Conservation (phyloP, 371 early-diverging fungal species). For the Mucor lusitanicus region DNA sequence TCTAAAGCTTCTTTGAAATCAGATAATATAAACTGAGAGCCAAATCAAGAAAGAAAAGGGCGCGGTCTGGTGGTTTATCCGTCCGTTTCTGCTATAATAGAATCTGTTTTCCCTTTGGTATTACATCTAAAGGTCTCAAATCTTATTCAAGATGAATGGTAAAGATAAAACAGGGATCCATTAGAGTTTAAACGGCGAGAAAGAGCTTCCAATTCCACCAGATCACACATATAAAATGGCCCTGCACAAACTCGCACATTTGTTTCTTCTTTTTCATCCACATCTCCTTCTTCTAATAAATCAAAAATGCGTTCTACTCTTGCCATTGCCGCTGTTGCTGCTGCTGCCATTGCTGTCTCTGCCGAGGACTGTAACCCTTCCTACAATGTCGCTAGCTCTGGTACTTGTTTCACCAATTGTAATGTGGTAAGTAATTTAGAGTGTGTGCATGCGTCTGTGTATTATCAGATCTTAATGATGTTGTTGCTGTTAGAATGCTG, state of each 20-base stretch:
- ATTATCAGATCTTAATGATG: background rate
- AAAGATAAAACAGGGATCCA: background rate
- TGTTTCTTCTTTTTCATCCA: background rate
- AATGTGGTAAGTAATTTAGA: constrained; percentile 13
- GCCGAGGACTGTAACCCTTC: constrained; percentile 33
- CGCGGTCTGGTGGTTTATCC: constrained; percentile 1
- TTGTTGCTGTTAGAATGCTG: constrained; percentile 14
- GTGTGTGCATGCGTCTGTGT: background rate
- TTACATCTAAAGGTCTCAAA: background rate
- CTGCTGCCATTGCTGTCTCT: constrained; percentile 16
- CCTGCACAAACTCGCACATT: background rate
- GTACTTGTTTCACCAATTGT: constrained; percentile 31
- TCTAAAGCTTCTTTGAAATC: background rate
- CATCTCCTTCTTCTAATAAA: background rate
- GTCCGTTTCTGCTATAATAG: background rate
- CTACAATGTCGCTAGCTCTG: constrained; percentile 27
- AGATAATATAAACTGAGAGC: background rate
- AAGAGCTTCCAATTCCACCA: background rate
- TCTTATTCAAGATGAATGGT: background rate
- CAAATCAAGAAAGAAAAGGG: background rate
- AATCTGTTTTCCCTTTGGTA: background rate
- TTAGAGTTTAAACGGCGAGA: background rate
- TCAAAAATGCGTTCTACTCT: constrained; percentile 9
- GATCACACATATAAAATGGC: background rate
- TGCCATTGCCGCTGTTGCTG: constrained; percentile 11